A percentile compares a stretch with the other conserved stretches of the same genome.
phyloP scores from a whole-genome alignment of 2,329 filamentous ascomycete species.

The Beauveria sp. region DNA sequence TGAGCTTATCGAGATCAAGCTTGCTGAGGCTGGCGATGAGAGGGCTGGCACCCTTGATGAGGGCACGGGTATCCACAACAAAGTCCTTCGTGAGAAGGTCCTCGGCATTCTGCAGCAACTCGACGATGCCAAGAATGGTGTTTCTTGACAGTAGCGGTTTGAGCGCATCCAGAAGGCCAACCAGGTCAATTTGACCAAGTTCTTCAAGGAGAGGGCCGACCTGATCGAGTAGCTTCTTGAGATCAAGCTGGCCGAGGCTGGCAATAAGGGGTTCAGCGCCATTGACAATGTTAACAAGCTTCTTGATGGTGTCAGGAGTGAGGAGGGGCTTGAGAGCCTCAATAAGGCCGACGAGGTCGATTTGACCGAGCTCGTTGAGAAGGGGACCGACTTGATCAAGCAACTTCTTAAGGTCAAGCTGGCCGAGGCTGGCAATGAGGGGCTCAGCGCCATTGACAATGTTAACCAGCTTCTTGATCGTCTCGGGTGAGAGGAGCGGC shows the following conservation, averaged over 20 bases:
- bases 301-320: conserved; percentile 22
- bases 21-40: conserved; percentile 18
- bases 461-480: conserved; percentile 19
- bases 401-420: conserved; percentile 14
- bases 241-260: conserved; percentile 16
- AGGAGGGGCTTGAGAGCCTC: conserved; percentile 28
- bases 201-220: conserved; percentile 17
- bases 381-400: conserved; percentile 19
- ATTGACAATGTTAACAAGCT: conserved; percentile 14
- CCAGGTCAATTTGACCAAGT: conserved; percentile 24
- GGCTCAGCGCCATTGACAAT: conserved; percentile 4
- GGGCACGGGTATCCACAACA: conserved; percentile 19
- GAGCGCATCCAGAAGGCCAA: conserved; percentile 21
- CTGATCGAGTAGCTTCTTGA: conserved; percentile 18
- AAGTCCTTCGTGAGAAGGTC: conserved; percentile 21
- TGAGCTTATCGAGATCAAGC: conserved; percentile 13
- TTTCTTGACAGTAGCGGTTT: conserved; percentile 25
- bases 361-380: conserved; percentile 21
- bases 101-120: conserved; percentile 26
- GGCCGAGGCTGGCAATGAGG: conserved; percentile 19
- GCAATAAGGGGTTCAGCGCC: conserved; percentile 15
- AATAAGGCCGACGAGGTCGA: conserved; percentile 23
- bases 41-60: conserved; percentile 23
- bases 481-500: conserved; percentile 26
- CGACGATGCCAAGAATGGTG: conserved; percentile 25